A percentile compares a stretch with the other conserved stretches of the same genome.
phyloP scores from a whole-genome alignment of 1,284 basidiomycete genomes.

The Cronartium ribicola region DNA sequence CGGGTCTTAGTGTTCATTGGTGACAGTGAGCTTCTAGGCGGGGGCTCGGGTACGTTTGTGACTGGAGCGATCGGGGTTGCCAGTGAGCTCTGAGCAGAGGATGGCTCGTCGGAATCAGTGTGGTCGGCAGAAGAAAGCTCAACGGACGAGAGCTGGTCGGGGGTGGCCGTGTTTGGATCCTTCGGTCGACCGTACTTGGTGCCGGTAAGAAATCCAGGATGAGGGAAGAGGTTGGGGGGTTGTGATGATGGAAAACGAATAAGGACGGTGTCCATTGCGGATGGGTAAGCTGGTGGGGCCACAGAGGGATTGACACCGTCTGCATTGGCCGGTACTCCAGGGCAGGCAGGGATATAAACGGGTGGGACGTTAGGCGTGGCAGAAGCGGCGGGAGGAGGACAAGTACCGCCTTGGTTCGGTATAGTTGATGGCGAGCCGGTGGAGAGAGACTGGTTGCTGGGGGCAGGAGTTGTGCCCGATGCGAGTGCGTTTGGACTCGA shows the following conservation, averaged over 20 bases:
- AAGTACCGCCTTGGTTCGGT: neutral
- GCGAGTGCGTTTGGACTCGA: neutral
- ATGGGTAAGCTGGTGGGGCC: conserved; percentile 38
- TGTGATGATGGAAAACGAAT: conserved; percentile 29
- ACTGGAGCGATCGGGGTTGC: neutral
- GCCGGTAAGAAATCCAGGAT: conserved; percentile 25
- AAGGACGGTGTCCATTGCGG: conserved; percentile 20
- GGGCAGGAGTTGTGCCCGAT: neutral
- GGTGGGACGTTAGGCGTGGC: conserved; percentile 1
- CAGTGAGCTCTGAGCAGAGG: conserved; percentile 8
- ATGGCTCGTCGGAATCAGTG: conserved; percentile 17
- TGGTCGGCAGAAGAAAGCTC: neutral
- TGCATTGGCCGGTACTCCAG: neutral
- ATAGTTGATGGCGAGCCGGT: neutral
- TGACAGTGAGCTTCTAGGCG: neutral
- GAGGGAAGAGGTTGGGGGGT: conserved; percentile 20
- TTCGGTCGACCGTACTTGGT: conserved; percentile 22
- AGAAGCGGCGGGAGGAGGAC: neutral
- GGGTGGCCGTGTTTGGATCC: conserved; percentile 1
- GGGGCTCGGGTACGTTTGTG: neutral
- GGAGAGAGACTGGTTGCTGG: neutral
- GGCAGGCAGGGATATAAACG: neutral
- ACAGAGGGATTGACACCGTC: neutral
- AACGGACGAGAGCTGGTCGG: neutral
- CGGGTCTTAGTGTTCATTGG: conserved; percentile 15